Evolutionary conservation across 2,329 filamentous ascomycete genomes (phyloP).

Genomic region (Monosporascus sp.): DNA sequence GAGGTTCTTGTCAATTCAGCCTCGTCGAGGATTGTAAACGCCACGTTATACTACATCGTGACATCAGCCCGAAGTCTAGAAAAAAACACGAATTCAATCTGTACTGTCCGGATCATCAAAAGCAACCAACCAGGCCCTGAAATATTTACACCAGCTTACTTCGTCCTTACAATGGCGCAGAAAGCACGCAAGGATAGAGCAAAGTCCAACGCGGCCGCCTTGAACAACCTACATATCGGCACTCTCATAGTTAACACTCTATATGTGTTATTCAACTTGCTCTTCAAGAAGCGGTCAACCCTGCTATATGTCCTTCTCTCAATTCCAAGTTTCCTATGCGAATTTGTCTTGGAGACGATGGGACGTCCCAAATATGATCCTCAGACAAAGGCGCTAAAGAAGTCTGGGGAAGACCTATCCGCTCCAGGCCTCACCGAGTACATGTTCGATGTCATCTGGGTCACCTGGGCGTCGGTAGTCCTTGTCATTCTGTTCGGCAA

Average conservation of each 20-base stretch:
- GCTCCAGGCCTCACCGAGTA: constrained; percentile 90
- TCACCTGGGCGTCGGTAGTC: constrained; percentile 76
- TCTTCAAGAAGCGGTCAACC: constrained; percentile 59
- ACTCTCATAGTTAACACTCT: constrained; percentile 65
- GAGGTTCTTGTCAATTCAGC: constrained; percentile 2
- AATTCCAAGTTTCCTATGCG: constrained; percentile 68
- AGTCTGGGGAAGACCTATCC: constrained; percentile 80
- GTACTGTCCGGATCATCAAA: neutral
- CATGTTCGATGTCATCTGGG: constrained; percentile 96
- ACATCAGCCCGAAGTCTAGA: constrained; percentile 1
- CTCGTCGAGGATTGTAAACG: constrained; percentile 3
- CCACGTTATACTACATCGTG: constrained; percentile 6
- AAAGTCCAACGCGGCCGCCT: constrained; percentile 68
- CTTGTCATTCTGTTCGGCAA: constrained; percentile 76
- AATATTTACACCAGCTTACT: neutral
- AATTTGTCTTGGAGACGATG: constrained; percentile 79
- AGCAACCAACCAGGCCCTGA: neutral
- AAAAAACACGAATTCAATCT: too few relatives aligned
- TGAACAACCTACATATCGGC: constrained; percentile 78
- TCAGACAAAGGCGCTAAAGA: constrained; percentile 60
- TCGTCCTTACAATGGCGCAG: constrained; percentile 45
- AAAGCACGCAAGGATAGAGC: constrained; percentile 64
- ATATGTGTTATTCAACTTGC: constrained; percentile 68
- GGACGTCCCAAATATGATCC: constrained; percentile 71
- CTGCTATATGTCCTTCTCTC: constrained; percentile 68